Base-by-base conservation (phyloP, 768 basidiomycete species). In the Suillus plorans region DNA sequence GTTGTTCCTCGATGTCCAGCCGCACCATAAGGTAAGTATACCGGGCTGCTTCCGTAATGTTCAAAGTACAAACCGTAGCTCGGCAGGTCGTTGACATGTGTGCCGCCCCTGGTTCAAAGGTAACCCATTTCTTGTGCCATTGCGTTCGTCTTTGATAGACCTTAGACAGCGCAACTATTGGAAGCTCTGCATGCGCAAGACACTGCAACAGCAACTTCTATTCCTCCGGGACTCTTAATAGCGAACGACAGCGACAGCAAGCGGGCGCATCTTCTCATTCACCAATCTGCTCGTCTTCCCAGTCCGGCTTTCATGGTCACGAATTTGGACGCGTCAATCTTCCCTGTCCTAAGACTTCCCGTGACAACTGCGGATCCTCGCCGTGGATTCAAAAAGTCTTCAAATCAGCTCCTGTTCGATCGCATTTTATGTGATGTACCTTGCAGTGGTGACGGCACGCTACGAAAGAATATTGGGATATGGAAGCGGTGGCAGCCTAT, bases 91-190 rank as follows among this genome's bases (percentile, higher is more conserved):
- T 99, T 70, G 97, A 99, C 76, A 95, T 97, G 93, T 99, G 97
- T 73, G 97, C 97, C 20, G 97, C 97, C 2, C 97, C 97, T 0
- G 97, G 97, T 6, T 97, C 95, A 28, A 99, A 99, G 81, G 93
- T 92, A 68, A 39, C 73, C 34, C 39, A 41, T 41, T 60, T 4
- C 55, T 28, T 44, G 16, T 42, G 12, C 18, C 25, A 52, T 8
- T 16, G 25, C 2, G 58, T 52, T 18, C 60, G 25, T 57, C n/a
- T 47, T 64, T 37, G 63, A 56, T 60, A 13, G 12, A 56, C 41
- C 44, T 39, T 71, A 94, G 91, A 97, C 97, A 9, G 94, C 95
- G 10, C 97, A 99, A 80, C 84, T 99, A 53, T 87, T 99, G 58
- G 97, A 99, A 80, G 93, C 95, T 1, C 82, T 99, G 2, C 97